Evolutionary conservation across 2,329 filamentous ascomycete species (phyloP), one percentile per base, ranked within the genome.

Genomic region (Rhinocladiella mackenziei): DNA sequence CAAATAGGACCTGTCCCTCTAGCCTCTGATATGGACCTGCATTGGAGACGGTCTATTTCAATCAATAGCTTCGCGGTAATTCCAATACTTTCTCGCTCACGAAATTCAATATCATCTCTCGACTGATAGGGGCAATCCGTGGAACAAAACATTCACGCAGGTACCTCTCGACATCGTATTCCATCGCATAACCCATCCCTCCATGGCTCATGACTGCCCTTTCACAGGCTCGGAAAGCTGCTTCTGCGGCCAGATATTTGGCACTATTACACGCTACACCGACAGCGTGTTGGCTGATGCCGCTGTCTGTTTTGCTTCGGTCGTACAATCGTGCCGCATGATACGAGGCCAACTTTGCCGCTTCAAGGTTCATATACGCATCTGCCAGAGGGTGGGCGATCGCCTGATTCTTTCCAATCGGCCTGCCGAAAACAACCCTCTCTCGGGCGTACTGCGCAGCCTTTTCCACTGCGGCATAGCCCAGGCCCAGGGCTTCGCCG

Each of bases 401-500:
- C 0, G 72, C 77, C 54, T 84, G 81, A 56, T 84, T 84, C 64
- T 74, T 70, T 1, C 82, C 81, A 47, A 85, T 83, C 0, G 78
- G 74, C 2, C 79, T 66, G n/a, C 73, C 69, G 55, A 85, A 85
- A 0, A 85, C 79, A 3, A 81, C 70, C 0, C 84, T 73, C 26
- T 85, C 80, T 39, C 74, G 70, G 0, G 84, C 83, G 54, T 89
- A 89, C 13, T 68, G 69, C 0, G 79, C 72, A 0, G 84, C 84
- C 51, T 71, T 78, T 43, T 71, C 68, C 19, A 81, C 65, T 7
- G 78, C 86, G 0, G 81, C 84, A 56, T 92, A 92, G 0, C 86
- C 87, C 0, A 94, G 67, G 0, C 87, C 86, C 0, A 92, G 71
- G 0, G 87, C 86, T 66, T 92, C 86, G 17, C 86, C 86, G 1